Evolutionary conservation across 345 rosid genomes (phyloP), one percentile per base, ranked within the genome.

Genomic region (Eucalyptus shirleyi): DNA sequence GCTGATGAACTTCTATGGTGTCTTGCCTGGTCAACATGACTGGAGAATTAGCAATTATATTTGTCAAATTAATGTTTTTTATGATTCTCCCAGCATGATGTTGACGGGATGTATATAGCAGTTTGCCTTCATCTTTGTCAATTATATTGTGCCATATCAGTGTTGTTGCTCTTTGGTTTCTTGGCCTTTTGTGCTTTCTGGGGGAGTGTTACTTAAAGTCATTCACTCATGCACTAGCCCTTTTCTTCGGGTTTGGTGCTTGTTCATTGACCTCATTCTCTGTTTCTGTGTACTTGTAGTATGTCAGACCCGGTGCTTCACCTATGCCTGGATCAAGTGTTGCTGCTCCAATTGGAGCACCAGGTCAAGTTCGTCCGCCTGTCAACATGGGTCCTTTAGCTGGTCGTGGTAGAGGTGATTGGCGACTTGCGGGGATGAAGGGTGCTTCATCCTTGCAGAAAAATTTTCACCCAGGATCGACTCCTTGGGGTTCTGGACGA

Each of bases 371-470:
- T 90, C 99, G 97, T 89, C 99, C 99, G 87, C 94, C 94, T 28
- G 90, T 92, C 34, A 96, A 92, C 90, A 88, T 94, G 91, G 96
- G 92, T 91, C 93, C 94, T 59, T 90, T 92, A 91, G 92, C 94
- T 93, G 99, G 98, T 90, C 98, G 99, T 89, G 99, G 99, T 82
- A 96, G 99, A 92, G 98, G 99, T 91, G 99, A 98, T 67, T 96
- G 98, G 99, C 95, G 99, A 88, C 96, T 97, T 87, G 30, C 89
- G 87, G 99, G 97, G 90, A 93, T 94, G 91, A 96, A 96, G 93
- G 90, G 90, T 93, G 95, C 91, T 92, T 90, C 96, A 90, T 87
- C 94, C 69, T 90, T 96, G 94, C 99, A 96, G 92, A 98, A 97
- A 92, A 93, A 95, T 90, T 95, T 93, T 89, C 96, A 95, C 90